Percentiles rank a stretch among this genome's conserved stretches.
Evolutionary conservation across 2,329 filamentous ascomycete species (phyloP).

Genomic region (Didymella pomorum): DNA sequence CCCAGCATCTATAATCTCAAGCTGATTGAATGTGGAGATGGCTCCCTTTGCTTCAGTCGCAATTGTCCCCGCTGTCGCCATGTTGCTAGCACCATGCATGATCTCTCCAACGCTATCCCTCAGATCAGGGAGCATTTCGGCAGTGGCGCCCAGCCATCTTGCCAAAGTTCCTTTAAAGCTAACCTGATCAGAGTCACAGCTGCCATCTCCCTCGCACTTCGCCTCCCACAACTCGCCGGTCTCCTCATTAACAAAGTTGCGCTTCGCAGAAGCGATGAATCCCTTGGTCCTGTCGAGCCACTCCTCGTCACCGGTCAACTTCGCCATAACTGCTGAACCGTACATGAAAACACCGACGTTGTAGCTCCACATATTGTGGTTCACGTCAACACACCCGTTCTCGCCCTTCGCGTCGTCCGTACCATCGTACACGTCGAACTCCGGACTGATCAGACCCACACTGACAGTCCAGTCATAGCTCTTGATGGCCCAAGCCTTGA

Average conservation of each 20-base stretch:
- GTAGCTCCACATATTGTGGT: constrained; percentile 58
- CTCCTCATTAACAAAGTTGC: constrained; percentile 34
- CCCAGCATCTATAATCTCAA: constrained; percentile 32
- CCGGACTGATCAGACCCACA: constrained; percentile 58
- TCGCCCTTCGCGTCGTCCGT: constrained; percentile 47
- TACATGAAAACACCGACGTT: constrained; percentile 64
- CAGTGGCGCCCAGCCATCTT: constrained; percentile 39
- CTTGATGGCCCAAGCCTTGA: constrained; percentile 67
- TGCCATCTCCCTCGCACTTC: constrained; percentile 65
- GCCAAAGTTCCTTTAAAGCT: constrained; percentile 66
- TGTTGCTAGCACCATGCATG: constrained; percentile 20
- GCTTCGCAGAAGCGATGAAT: constrained; percentile 42
- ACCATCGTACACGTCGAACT: constrained; percentile 63
- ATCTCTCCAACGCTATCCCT: constrained; percentile 23
- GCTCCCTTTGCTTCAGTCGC: constrained; percentile 13
- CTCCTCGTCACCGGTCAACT: constrained; percentile 27
- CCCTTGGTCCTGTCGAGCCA: constrained; percentile 43
- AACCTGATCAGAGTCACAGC: constrained; percentile 71
- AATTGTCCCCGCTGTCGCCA: constrained; percentile 19
- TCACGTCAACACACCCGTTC: constrained; percentile 54
- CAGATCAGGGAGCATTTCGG: constrained; percentile 31
- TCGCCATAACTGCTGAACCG: constrained; percentile 48
- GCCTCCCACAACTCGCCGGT: constrained; percentile 59
- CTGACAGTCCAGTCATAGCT: constrained; percentile 63
- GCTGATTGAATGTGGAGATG: constrained; percentile 27